These are phyloP conservation scores for Glomus cerebriforme DNA, from an alignment of 192 early-diverging fungal genomes.

Conservation along the genomic window DNA sequence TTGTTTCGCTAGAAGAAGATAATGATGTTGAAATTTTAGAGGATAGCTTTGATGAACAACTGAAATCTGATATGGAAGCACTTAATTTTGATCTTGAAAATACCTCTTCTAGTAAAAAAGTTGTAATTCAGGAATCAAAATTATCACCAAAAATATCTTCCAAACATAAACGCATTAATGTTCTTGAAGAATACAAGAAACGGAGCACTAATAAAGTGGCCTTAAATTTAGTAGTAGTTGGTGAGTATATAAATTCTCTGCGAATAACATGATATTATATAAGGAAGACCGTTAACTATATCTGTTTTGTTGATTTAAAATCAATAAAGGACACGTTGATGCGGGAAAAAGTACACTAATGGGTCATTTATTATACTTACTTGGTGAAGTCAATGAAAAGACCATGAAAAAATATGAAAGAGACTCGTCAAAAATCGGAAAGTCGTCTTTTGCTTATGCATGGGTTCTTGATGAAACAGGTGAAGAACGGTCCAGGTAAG, in stretches of 20 bases:
- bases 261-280: slow-evolving; percentile 2
- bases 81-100: slow-evolving; percentile 26
- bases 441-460: slow-evolving; percentile 94
- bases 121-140: slow-evolving; percentile 16
- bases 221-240: slow-evolving; percentile 87
- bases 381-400: slow-evolving; percentile 88
- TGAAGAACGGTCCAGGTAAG: slow-evolving; percentile 79
- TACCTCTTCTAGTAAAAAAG: slow-evolving; percentile 15
- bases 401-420: slow-evolving; percentile 86
- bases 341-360: slow-evolving; percentile 96
- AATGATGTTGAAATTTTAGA: slow-evolving; percentile 39
- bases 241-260: slow-evolving; percentile 39
- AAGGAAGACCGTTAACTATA: slow-evolving; percentile 4
- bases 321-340: slow-evolving; percentile 85
- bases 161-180: slow-evolving; percentile 62
- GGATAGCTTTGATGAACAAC: slow-evolving; percentile 36
- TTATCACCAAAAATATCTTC: slow-evolving; percentile 41
- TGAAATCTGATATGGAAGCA: slow-evolving; percentile 39
- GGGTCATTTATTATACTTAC: slow-evolving; percentile 89
- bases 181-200: slow-evolving; percentile 70
- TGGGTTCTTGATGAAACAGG: slow-evolving; percentile 98
- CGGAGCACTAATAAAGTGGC: slow-evolving; percentile 64
- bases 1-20: not conserved
- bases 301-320: not conserved
- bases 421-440: slow-evolving; percentile 91